These are phyloP conservation scores for Piedraia hortae DNA, from an alignment of 2,329 filamentous ascomycete genomes.

Conservation along the genomic window DNA sequence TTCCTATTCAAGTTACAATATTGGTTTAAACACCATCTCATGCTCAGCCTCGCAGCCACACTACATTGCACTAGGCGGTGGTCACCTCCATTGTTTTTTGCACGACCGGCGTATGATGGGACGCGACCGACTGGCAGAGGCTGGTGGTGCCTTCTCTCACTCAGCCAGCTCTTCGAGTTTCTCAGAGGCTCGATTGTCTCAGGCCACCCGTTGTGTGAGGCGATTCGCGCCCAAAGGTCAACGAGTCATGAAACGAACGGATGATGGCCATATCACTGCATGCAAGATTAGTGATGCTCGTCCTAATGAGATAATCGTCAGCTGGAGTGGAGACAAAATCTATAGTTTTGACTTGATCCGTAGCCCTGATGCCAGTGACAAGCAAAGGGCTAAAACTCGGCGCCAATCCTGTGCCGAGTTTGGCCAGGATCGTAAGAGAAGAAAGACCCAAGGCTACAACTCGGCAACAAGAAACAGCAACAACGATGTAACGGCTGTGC, in stretches of 20 bases:
- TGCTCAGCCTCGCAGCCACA: slow-evolving; percentile 39
- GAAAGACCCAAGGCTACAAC: slow-evolving; percentile 10
- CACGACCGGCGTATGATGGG: slow-evolving; percentile 42
- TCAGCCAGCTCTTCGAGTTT: slow-evolving; percentile 14
- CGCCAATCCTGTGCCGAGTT: no score
- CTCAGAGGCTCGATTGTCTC: slow-evolving; percentile 24
- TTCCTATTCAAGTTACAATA: slow-evolving; percentile 27
- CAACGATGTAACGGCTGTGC: slow-evolving; percentile 20
- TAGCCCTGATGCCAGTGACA: slow-evolving; percentile 23
- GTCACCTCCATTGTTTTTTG: slow-evolving; percentile 39
- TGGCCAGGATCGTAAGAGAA: slow-evolving; percentile 2
- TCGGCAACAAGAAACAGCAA: slow-evolving; percentile 14
- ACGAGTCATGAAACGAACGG: slow-evolving; percentile 22
- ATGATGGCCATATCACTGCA: slow-evolving; percentile 38
- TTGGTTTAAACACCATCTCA: slow-evolving; percentile 41
- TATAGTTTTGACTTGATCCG: slow-evolving; percentile 31
- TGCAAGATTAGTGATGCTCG: slow-evolving; percentile 43
- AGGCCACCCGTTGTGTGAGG: slow-evolving; percentile 36
- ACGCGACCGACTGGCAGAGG: slow-evolving; percentile 27
- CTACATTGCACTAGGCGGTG: slow-evolving; percentile 41
- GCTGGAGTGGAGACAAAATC: slow-evolving; percentile 39
- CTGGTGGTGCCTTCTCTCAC: slow-evolving; percentile 20
- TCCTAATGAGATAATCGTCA: slow-evolving; percentile 38
- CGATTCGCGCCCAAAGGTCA: slow-evolving; percentile 37
- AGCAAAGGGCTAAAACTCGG: slow-evolving; percentile 4